Conservation (phyloP, 257 asterid genomes). For the Parsonsia alboflavescens region DNA sequence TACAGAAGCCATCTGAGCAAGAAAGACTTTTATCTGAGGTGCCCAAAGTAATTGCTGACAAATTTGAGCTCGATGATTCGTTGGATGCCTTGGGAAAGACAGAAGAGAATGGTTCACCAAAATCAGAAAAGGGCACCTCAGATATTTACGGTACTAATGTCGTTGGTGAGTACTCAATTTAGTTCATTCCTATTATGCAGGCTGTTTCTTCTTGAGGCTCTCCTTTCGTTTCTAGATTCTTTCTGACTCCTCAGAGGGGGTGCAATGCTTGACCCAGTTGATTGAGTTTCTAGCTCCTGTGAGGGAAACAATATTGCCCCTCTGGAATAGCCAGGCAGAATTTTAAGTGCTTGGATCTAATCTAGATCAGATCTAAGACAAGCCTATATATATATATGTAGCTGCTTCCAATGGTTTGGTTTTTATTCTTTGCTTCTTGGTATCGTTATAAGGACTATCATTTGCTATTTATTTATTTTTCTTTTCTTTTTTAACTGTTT, state of each 20-base stretch:
- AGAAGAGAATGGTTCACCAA: constrained; percentile 45
- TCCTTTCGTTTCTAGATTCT: not conserved
- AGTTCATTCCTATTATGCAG: not conserved
- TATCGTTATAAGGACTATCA: not conserved
- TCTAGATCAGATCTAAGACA: not conserved
- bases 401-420: not conserved
- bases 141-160: constrained; percentile 44
- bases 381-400: no score
- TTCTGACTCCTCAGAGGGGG: not conserved
- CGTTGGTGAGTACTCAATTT: constrained; percentile 40
- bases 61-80: constrained; percentile 42
- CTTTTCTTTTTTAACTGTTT: no score
- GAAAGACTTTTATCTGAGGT: constrained; percentile 48
- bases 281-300: not conserved
- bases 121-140: constrained; percentile 36
- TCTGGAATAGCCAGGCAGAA: not conserved
- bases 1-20: constrained; percentile 60
- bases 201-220: not conserved
- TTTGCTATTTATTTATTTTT: no score
- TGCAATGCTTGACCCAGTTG: not conserved
- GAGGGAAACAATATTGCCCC: not conserved
- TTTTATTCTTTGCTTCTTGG: not conserved
- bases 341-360: not conserved
- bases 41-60: constrained; percentile 78
- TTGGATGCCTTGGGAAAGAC: constrained; percentile 27